Percentiles rank a stretch among this genome's conserved stretches.
phyloP scores from a whole-genome alignment of 1,139 yeast genomes.

The Nakaseomyces sp. region DNA sequence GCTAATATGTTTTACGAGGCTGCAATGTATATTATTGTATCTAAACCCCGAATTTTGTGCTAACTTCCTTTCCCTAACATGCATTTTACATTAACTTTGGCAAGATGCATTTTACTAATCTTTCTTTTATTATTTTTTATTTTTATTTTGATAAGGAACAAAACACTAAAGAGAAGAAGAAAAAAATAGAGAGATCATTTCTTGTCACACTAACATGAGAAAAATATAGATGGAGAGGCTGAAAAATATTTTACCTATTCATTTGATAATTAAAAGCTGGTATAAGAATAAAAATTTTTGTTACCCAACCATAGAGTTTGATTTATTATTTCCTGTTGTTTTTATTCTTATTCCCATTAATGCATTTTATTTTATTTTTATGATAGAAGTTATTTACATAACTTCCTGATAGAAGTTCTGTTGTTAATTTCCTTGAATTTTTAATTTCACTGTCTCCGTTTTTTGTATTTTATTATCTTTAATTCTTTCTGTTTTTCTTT shows the following conservation, averaged over 20 bases:
- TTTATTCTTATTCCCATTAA: conserved; percentile 4
- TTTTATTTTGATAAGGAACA: conserved; percentile 4
- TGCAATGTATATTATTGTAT: conserved; percentile 5
- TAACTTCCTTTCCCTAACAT: conserved; percentile 10
- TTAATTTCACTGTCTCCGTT: conserved; percentile 5
- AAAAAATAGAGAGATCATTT: conserved; percentile 6
- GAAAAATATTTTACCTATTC: conserved; percentile 4
- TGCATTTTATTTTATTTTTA: conserved; percentile 6
- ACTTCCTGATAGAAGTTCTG: neutral
- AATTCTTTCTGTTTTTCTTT: conserved; percentile 6
- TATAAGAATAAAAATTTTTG: conserved; percentile 3
- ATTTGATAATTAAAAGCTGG: conserved; percentile 6
- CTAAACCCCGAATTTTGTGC: conserved; percentile 4
- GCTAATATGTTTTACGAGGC: conserved; percentile 4
- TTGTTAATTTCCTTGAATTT: conserved; percentile 1
- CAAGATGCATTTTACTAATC: neutral
- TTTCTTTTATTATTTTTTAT: neutral
- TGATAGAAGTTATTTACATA: conserved; percentile 5
- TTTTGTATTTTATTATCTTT: conserved; percentile 5
- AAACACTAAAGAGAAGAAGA: conserved; percentile 5
- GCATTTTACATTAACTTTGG: conserved; percentile 1
- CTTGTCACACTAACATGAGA: conserved; percentile 2
- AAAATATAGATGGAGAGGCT: conserved; percentile 5
- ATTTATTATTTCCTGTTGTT: conserved; percentile 3
- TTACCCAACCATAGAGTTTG: conserved; percentile 2